These are phyloP conservation scores for Botryosphaeria agaves DNA, from an alignment of 2,329 filamentous ascomycete genomes.

Conservation along the genomic window DNA sequence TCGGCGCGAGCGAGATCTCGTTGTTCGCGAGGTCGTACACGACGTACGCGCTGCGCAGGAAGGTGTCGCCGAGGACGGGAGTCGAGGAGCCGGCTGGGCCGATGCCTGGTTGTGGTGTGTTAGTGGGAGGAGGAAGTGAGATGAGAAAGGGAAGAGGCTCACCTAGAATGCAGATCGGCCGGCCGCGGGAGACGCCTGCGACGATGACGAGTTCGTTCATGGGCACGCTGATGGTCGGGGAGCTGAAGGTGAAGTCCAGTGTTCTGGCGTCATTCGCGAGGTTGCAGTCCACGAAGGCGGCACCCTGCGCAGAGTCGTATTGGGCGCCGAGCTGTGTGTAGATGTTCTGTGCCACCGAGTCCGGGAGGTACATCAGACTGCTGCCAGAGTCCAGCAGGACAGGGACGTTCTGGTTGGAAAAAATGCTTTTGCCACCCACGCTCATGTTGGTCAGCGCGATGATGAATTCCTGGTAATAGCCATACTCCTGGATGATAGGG, in stretches of 20 bases:
- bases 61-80: slow-evolving; percentile 42
- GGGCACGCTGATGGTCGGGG: slow-evolving; percentile 34
- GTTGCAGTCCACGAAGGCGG: slow-evolving; percentile 36
- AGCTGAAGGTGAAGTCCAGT: slow-evolving; percentile 40
- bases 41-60: slow-evolving; percentile 44
- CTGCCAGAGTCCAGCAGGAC: slow-evolving; percentile 61
- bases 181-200: slow-evolving; percentile 22
- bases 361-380: slow-evolving; percentile 53
- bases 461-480: slow-evolving; percentile 34
- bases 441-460: slow-evolving; percentile 33
- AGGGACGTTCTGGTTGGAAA: slow-evolving; percentile 23
- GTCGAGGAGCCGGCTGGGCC: slow-evolving; percentile 28
- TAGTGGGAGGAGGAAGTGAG: not conserved
- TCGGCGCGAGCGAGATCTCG: slow-evolving; percentile 42
- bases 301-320: slow-evolving; percentile 22
- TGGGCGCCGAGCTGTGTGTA: slow-evolving; percentile 22
- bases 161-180: slow-evolving; percentile 27
- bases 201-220: slow-evolving; percentile 39
- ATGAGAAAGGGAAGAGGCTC: not conserved
- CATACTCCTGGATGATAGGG: slow-evolving; percentile 33
- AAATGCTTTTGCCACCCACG: slow-evolving; percentile 23
- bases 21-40: slow-evolving; percentile 44
- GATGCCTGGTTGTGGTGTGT: slow-evolving; percentile 28
- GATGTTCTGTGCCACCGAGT: slow-evolving; percentile 32
- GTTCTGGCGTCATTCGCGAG: slow-evolving; percentile 29